phyloP scores from a whole-genome alignment of 495 filamentous ascomycete species.

The Penicillium steckii region DNA sequence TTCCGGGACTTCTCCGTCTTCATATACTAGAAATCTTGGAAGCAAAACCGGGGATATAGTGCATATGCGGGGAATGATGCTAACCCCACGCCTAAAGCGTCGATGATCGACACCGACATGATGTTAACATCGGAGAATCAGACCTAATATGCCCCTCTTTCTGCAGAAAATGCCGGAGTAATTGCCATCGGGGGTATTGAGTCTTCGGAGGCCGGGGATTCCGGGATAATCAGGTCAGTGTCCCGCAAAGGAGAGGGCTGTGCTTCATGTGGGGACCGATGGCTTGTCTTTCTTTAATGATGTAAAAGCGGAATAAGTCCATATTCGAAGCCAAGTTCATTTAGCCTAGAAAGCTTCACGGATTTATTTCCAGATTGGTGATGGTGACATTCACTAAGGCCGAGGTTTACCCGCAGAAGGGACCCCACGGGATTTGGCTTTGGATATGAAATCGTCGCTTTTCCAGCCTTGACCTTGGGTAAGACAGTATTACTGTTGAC shows the following conservation, averaged over 20 bases:
- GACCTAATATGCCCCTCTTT: neutral
- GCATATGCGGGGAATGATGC: conserved; percentile 9
- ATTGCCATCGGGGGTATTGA: conserved; percentile 1
- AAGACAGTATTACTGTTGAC: too few relatives aligned
- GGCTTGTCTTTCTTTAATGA: neutral
- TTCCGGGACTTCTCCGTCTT: neutral
- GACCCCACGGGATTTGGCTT: neutral
- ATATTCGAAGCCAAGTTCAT: neutral
- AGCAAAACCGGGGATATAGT: conserved; percentile 3
- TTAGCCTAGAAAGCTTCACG: neutral
- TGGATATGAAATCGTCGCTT: neutral
- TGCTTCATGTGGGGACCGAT: neutral
- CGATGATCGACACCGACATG: conserved; percentile 9
- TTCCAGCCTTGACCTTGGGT: too few relatives aligned
- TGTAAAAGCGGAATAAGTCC: neutral
- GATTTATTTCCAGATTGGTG: conserved; percentile 7
- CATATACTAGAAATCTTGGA: neutral
- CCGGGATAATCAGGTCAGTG: neutral
- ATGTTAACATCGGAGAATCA: neutral
- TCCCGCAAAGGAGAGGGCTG: neutral
- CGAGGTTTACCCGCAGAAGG: conserved; percentile 14
- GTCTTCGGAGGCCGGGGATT: neutral
- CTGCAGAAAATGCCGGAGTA: conserved; percentile 3
- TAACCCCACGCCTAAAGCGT: conserved; percentile 11
- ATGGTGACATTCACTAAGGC: neutral